phyloP scores from a whole-genome alignment of 208 protist species.

The Leishmania turanica region DNA sequence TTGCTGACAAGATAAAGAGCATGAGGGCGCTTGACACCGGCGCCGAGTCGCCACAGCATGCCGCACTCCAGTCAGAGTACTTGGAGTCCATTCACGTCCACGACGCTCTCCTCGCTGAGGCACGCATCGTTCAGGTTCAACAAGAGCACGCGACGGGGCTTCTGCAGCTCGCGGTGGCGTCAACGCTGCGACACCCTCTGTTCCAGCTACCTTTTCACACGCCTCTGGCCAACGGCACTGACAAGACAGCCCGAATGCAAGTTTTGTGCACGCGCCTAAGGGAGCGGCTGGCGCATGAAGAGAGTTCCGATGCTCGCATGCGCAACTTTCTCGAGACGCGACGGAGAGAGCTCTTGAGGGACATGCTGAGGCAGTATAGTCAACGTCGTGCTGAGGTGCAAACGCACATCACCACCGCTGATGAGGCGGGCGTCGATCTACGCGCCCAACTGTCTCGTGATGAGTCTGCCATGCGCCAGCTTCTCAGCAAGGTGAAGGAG shows the following conservation, averaged over 20 bases:
- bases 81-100: constrained; percentile 37
- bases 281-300: background rate
- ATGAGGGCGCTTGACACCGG: constrained; percentile 29
- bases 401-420: background rate
- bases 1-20: constrained; percentile 83
- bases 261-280: background rate
- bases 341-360: background rate
- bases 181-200: too few species aligned
- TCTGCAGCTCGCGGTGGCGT: background rate
- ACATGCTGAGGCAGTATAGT: background rate
- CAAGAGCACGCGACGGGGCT: constrained; percentile 24
- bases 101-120: constrained; percentile 54
- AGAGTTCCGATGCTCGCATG: background rate
- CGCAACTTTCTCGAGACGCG: background rate
- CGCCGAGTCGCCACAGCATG: constrained; percentile 6
- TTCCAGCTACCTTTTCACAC: background rate
- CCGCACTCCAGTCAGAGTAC: constrained; percentile 34
- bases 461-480: background rate
- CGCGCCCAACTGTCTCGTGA: background rate
- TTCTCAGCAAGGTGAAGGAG: background rate
- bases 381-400: too few species aligned
- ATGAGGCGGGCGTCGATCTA: background rate
- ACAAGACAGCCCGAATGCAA: background rate
- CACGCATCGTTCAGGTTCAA: constrained; percentile 45
- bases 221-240: background rate